A percentile compares a stretch with the other conserved stretches of the same genome.
Evolutionary conservation across 768 basidiomycete genomes (phyloP).

Genomic region (Omphalotus guepiniiformis): DNA sequence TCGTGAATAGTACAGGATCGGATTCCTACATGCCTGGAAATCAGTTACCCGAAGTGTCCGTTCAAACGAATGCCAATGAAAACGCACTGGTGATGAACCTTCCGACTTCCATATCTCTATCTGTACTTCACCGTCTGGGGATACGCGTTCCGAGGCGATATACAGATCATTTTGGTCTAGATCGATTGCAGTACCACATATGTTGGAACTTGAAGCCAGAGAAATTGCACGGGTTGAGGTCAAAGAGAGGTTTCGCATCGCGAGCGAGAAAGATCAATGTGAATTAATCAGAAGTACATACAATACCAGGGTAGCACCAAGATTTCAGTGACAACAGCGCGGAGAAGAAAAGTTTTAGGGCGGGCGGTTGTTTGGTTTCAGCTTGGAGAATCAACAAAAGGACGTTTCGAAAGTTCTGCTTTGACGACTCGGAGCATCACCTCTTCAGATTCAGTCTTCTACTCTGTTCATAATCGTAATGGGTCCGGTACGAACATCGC

Average conservation of each 20-base stretch:
- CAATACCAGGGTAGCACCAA: background rate
- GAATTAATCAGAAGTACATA: background rate
- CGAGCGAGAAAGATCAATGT: no score
- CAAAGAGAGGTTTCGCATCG: slow-evolving; percentile 51
- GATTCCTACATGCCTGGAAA: background rate
- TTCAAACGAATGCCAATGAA: background rate
- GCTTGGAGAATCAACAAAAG: no score
- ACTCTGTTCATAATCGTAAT: no score
- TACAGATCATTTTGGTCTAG: slow-evolving; percentile 60
- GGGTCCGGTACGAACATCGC: slow-evolving; percentile 16
- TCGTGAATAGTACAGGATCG: slow-evolving; percentile 28
- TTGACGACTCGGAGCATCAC: no score
- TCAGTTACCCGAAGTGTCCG: background rate
- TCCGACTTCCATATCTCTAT: slow-evolving; percentile 55
- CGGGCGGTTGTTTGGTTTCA: background rate
- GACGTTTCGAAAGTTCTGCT: no score
- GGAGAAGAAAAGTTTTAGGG: background rate
- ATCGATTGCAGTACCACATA: slow-evolving; percentile 53
- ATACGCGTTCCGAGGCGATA: slow-evolving; percentile 47
- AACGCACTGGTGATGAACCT: slow-evolving; percentile 8
- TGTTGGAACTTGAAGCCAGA: slow-evolving; percentile 24
- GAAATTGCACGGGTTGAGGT: slow-evolving; percentile 24
- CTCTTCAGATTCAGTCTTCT: no score
- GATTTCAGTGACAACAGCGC: background rate
- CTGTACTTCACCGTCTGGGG: slow-evolving; percentile 45